Evolutionary conservation across 805 yeast species (phyloP), one percentile per base, ranked within the genome.

Genomic region (Candida easanensis): DNA sequence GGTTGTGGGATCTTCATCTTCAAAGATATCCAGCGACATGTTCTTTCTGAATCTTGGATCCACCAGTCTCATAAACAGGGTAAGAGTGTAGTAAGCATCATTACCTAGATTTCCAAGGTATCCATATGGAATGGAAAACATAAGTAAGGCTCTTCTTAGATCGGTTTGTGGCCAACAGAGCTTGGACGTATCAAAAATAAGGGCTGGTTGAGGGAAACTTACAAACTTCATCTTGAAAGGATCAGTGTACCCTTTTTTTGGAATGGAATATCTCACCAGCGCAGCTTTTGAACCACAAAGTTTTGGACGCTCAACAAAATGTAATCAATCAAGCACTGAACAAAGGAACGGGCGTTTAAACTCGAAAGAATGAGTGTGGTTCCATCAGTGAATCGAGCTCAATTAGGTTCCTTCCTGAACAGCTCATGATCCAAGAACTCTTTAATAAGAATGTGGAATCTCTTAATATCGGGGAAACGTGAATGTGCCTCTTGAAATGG

Each of bases 71-170:
- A 80, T 46, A 11, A 75, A 69, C n/a, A 75, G 64, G 19, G 74
- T 43, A 38, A 82, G 57, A 0, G 88, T 83, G 49, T 71, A 80
- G 52, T 79, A 77, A 5, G 86, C 77, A 58, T 83, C 90, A 53
- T 83, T 83, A 3, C 81, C 86, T 2, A 84, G 88, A 57, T 83
- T 83, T 56, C 82, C 88, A 35, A 82, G 63, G 48, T 67, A 71
- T 1, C 80, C 72, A 53, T 77, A 79, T 1, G 86, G 84, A 4
- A 83, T 68, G 21, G 17, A 82, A 62, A 0, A 76, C 57, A 18
- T 70, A 71, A 14, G 76, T 68, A 34, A 83, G 57, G 4, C 70
- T 63, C 7, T 76, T 74, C 26, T 63, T 53, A 7, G 53, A 52
- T 3, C 41, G 73, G 44, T 66, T 69, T 3, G 73, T 61, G 3